Base-by-base conservation (phyloP, 73 alveolate genomes). In the Paramecium primaurelia region DNA sequence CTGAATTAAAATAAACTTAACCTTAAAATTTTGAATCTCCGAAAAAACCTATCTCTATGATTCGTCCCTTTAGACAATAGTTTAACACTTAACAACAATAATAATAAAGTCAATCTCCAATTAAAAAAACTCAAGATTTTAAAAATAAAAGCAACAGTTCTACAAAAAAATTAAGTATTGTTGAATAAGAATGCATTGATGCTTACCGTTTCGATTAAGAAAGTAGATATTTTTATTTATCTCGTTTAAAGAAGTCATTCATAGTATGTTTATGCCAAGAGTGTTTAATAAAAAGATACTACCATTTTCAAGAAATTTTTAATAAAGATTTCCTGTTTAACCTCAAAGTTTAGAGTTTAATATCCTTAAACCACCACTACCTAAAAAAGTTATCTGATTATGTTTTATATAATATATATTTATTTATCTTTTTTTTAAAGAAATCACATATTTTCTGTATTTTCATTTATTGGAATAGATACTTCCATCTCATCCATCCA, bases 401-500 rank as follows among this genome's bases (percentile, higher is more conserved):
- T 64, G 47, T 64, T 64, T 64, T 64, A 64, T 54, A 54, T 54
- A 54, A 16, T 54, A 54, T 54, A 54, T 54, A 54, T 54, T 18
- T 18, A 14, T 54, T 64, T 64, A 64, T 64, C 51, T 64, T 64
- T 32, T 16, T 64, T 64, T 32, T 25, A 32, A 34, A 8, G 47
- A 37, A 30, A 37, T 73, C 87, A 73, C 58, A 32, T 34, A 68
- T 68, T 34, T 68, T 73, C 87, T 37, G 58, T 3, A 20, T 30
- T 73, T 25, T 20, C 58, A 89, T 89, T 89, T 11, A 71, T 37
- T 12, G 94, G 92, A 71, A 71, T 49, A 20, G 92, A 71, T 40
- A 89, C 88, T 47, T 71, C 44, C 94, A 89, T 89, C 58, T 89
- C 94, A 47, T 89, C 88, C 94, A 89, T 89, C 94, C 94, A 89